Evolutionary conservation across 2,329 filamentous ascomycete species (phyloP), one percentile per base, ranked within the genome.

Genomic region (Beauveria varroae): DNA sequence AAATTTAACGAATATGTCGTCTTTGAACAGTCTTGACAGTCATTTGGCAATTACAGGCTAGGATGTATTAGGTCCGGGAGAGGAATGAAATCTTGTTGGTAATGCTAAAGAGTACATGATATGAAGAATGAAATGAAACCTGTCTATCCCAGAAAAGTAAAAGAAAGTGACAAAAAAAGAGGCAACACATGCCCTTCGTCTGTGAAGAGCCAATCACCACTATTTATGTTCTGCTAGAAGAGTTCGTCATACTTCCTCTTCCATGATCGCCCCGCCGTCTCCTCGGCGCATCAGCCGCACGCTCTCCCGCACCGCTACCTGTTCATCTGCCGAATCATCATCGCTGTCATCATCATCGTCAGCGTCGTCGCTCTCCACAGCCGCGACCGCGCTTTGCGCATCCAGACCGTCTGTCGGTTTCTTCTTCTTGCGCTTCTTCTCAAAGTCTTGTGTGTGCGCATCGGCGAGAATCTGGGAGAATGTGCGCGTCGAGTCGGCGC

Each of bases 391-490:
- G 26, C 41, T 30, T 9, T 63, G 64, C 12, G 16, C 26, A 40
- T 44, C 57, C 12, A 43, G 8, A 5, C 34, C 34, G 12, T 28
- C 46, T 3, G 20, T 18, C 20, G 14, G 37, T 16, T 10, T 3
- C 41, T 30, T 47, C 0, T 64, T 68, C 67, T 71, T 75, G 64
- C 85, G 82, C 72, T 85, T 89, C 77, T 95, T 89, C 75, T 96
- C 90, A 72, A 97, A 98, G 75, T 98, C 93, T 72, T 96, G 89
- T 63, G 85, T 88, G 72, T 98, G 95, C 6, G 93, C 93, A 64
- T 87, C 83, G 4, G 91, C 89, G 66, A 97, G 80, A n/a, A 92
- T 86, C 16, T 81, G 85, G 5, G 79, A 78, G 60, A 86, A 79
- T 0, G 75, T 74, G 20, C 74, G 74, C 60, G 55, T 66, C 63